These are phyloP conservation scores for Hemisphaericaspora xylofermentans DNA, from an alignment of 1,139 yeast species.

Conservation along the genomic window DNA sequence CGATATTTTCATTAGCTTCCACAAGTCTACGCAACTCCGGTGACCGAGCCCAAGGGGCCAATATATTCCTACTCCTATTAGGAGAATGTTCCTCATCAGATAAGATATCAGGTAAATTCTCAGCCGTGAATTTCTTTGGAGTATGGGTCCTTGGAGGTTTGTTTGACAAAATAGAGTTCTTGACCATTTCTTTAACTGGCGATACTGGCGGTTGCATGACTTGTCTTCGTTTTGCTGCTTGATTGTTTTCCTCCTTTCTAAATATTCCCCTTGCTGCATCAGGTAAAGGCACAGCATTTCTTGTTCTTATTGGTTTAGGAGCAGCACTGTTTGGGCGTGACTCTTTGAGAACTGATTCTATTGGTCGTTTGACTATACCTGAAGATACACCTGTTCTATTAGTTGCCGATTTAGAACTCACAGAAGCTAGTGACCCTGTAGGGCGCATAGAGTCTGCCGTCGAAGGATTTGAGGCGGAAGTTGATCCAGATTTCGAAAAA, in stretches of 20 bases:
- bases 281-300: constrained; percentile 36
- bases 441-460: too few relatives aligned
- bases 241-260: constrained; percentile 1
- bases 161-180: background rate
- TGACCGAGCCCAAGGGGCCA: constrained; percentile 73
- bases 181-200: constrained; percentile 3
- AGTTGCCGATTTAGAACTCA: background rate
- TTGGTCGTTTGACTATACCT: background rate
- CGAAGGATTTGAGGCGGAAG: too few relatives aligned
- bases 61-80: constrained; percentile 36
- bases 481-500: too few relatives aligned
- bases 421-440: background rate
- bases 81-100: constrained; percentile 61
- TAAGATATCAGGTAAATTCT: constrained; percentile 44
- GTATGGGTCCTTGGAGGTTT: constrained; percentile 2
- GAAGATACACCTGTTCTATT: background rate
- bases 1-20: constrained; percentile 55
- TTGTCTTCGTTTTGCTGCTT: constrained; percentile 5
- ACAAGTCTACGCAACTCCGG: constrained; percentile 57
- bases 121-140: constrained; percentile 17
- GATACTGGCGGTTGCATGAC: background rate
- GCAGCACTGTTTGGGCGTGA: constrained; percentile 1
- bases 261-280: constrained; percentile 35
- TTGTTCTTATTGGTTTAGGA: constrained; percentile 15
- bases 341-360: background rate